These are phyloP conservation scores for Voacanga thouarsii DNA, from an alignment of 257 asterid species.

Conservation along the genomic window DNA sequence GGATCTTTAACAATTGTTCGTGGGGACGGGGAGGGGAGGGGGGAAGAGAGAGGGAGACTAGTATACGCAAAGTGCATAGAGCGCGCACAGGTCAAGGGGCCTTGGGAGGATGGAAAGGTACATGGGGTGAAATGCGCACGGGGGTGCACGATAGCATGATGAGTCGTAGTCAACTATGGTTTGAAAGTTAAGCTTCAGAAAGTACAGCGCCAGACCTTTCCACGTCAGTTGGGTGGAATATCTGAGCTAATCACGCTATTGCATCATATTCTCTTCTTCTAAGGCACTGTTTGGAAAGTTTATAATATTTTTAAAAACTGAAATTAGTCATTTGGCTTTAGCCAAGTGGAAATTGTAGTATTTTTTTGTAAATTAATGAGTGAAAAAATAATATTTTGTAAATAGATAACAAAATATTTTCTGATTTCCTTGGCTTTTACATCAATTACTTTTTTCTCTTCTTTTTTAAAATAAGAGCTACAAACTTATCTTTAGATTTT, in stretches of 20 bases:
- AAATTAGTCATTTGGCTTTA: too few relatives aligned
- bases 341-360: too few relatives aligned
- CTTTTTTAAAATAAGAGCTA: too few relatives aligned
- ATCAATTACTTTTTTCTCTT: too few relatives aligned
- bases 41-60: constrained; percentile 33
- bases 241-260: background rate
- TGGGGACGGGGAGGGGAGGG: constrained; percentile 25
- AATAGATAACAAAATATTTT: too few relatives aligned
- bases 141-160: constrained; percentile 25
- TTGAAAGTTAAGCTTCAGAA: constrained; percentile 18
- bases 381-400: too few relatives aligned
- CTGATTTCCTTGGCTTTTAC: too few relatives aligned
- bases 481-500: too few relatives aligned
- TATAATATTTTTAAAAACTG: background rate
- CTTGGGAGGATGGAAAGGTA: constrained; percentile 24
- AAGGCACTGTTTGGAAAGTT: too few relatives aligned
- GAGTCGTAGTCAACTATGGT: constrained; percentile 40
- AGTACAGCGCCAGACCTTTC: constrained; percentile 22
- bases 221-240: constrained; percentile 18
- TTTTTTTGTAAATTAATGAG: too few relatives aligned
- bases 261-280: background rate
- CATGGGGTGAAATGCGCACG: constrained; percentile 33
- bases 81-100: constrained; percentile 46
- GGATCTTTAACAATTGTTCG: constrained; percentile 35
- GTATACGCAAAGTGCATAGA: constrained; percentile 58